Evolutionary conservation across 805 yeast genomes (phyloP).

Genomic region (Candida oleophila): DNA sequence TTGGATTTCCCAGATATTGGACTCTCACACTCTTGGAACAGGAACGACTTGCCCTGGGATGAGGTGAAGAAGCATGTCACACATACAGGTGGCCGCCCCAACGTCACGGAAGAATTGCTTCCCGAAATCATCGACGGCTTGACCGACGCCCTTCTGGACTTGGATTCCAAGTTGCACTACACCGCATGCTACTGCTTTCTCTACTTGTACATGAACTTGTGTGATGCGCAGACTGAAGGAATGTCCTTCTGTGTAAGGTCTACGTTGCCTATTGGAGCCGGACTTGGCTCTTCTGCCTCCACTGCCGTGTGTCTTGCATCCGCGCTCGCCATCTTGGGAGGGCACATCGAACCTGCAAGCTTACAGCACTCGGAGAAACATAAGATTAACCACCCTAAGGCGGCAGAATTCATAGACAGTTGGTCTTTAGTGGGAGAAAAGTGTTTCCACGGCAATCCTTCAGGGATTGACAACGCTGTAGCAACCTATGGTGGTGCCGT

Average conservation of each 20-base stretch:
- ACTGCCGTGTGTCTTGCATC: constrained; percentile 80
- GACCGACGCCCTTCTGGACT: constrained; percentile 40
- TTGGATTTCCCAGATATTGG: constrained; percentile 84
- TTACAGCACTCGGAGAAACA: constrained; percentile 33
- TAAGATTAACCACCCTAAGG: constrained; percentile 15
- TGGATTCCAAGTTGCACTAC: constrained; percentile 60
- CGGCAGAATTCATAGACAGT: constrained; percentile 63
- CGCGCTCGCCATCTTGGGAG: constrained; percentile 64
- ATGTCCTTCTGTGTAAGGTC: constrained; percentile 68
- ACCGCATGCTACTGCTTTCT: constrained; percentile 82
- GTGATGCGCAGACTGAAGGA: constrained; percentile 48
- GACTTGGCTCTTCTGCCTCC: constrained; percentile 92
- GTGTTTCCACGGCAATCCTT: constrained; percentile 94
- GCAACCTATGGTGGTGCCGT: constrained; percentile 97
- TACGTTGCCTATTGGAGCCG: constrained; percentile 93
- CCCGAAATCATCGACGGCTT: constrained; percentile 57
- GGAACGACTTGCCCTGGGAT: constrained; percentile 61
- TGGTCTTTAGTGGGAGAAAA: constrained; percentile 95
- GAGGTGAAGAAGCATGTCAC: constrained; percentile 21
- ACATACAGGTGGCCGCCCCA: constrained; percentile 22
- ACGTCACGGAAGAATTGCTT: constrained; percentile 52
- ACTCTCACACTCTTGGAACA: constrained; percentile 63
- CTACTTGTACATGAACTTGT: constrained; percentile 66
- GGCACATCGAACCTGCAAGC: constrained; percentile 46
- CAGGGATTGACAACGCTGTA: constrained; percentile 95